Evolutionary conservation across 371 early-diverging fungal species (phyloP).

Genomic region (Amoeboaphelidium protococcarum): DNA sequence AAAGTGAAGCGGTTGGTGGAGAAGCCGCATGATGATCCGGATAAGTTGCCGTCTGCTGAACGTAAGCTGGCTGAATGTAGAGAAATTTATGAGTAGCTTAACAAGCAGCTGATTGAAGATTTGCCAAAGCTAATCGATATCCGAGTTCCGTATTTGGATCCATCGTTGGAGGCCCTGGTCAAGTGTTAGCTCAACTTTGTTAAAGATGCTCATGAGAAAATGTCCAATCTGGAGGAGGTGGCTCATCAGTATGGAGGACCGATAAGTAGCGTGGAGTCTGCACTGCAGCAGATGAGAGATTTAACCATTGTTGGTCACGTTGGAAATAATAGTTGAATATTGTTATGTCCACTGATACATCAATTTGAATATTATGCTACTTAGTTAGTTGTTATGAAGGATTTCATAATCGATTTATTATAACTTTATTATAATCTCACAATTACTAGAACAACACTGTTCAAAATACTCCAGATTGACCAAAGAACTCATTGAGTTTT

Average conservation of each 20-base stretch:
- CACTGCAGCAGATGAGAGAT: slow-evolving; percentile 63
- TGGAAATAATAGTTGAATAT: no score
- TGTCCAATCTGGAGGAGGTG: slow-evolving; percentile 20
- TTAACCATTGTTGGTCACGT: slow-evolving; percentile 51
- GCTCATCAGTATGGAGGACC: slow-evolving; percentile 9
- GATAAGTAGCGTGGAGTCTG: slow-evolving; percentile 39
- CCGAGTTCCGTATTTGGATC: slow-evolving; percentile 63
- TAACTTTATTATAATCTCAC: no score
- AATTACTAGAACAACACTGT: no score
- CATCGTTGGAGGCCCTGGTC: slow-evolving; percentile 75
- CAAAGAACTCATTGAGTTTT: no score
- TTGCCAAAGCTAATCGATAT: slow-evolving; percentile 66
- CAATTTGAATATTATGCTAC: no score
- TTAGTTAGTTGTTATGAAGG: no score
- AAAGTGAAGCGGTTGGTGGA: slow-evolving; percentile 50
- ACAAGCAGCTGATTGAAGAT: slow-evolving; percentile 46
- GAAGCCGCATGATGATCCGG: slow-evolving; percentile 45
- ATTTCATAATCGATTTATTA: no score
- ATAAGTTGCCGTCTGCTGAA: slow-evolving; percentile 31
- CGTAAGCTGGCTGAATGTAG: no score
- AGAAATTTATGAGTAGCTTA: slow-evolving; percentile 50
- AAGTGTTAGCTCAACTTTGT: slow-evolving; percentile 61
- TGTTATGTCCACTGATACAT: no score
- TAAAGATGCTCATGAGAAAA: slow-evolving; percentile 36
- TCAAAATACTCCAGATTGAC: no score